phyloP scores from a whole-genome alignment of 169 alveolate species.

The Neospora caninum region DNA sequence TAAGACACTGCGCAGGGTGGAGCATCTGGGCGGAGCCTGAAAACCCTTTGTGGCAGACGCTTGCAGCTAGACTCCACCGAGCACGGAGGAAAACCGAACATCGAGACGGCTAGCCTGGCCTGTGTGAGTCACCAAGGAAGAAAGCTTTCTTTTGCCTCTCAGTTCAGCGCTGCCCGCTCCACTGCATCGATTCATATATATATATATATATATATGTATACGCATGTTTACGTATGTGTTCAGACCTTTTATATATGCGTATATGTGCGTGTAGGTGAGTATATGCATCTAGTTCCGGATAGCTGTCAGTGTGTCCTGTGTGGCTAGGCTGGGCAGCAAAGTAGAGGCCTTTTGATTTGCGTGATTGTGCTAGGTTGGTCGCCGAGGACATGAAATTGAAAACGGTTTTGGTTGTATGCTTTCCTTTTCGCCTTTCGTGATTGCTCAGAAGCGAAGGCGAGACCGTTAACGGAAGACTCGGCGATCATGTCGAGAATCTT shows the following conservation, averaged over 20 bases:
- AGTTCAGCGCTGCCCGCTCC: neutral
- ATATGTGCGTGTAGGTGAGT: neutral
- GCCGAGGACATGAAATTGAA: neutral
- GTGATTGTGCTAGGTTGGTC: neutral
- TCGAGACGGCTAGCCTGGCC: neutral
- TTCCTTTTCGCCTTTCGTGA: neutral
- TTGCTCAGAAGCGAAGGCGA: too few relatives aligned
- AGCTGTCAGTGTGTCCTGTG: neutral
- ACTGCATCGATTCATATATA: neutral
- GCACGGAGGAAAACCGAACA: neutral
- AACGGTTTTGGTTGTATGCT: neutral
- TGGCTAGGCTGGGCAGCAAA: neutral
- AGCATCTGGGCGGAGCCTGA: too few relatives aligned
- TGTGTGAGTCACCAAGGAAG: neutral
- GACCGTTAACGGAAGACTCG: too few relatives aligned
- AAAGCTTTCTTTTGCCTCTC: neutral
- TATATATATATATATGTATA: slow-evolving; percentile 23
- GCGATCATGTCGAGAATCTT: too few relatives aligned
- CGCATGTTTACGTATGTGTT: neutral
- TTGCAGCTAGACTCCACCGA: neutral
- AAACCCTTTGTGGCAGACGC: too few relatives aligned
- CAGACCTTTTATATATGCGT: neutral
- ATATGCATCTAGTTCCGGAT: neutral
- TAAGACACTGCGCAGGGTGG: neutral
- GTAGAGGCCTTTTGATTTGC: neutral